Evolutionary conservation across 805 yeast species (phyloP), one percentile per base, ranked within the genome.

Genomic region (Wickerhamiella hasegawae): DNA sequence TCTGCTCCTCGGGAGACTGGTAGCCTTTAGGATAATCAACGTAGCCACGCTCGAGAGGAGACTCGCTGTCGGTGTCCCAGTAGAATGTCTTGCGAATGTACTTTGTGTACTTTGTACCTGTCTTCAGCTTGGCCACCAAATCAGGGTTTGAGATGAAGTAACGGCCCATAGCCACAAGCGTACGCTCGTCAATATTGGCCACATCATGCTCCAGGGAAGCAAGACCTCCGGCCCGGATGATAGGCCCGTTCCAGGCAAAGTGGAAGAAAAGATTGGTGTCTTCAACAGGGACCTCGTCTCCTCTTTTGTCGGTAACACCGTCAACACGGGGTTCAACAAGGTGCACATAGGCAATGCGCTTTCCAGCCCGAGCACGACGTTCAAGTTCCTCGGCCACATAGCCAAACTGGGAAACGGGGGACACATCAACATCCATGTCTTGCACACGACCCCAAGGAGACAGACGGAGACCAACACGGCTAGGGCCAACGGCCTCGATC

Each of bases 71-170:
- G n/a, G n/a, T n/a, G 23, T 31, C 32, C 38, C 38, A 36, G 47
- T 71, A 73, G 53, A 72, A 72, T 5, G 67, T 60, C n/a, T 44
- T 39, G 47, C 75, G 60, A 47, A 69, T 60, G 45, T 70, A 72
- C 22, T 52, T 43, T 39, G 56, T 58, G 38, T 69, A 50, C 30
- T 61, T 60, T 25, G 50, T 35, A 20, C 62, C 63, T 20, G 64
- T 51, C 40, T 58, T 52, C 27, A 71, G 37, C 40, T 72, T 55
- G 14, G 53, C 45, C 15, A 62, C 65, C 23, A 73, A 47, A 46
- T 73, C 78, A 1, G 78, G 76, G 53, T 71, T 72, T 20, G 73
- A 52, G 33, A 67, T 62, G 49, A 61, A 70, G 38, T 52, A 56
- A 40, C 76, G 61, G 21, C 75, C 75, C 40, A 59, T 49, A 1